A percentile compares a stretch with the other conserved stretches of the same genome.
These are phyloP conservation scores for Exophiala alcalophila DNA, from an alignment of 2,329 filamentous ascomycete species.

Conservation along the genomic window DNA sequence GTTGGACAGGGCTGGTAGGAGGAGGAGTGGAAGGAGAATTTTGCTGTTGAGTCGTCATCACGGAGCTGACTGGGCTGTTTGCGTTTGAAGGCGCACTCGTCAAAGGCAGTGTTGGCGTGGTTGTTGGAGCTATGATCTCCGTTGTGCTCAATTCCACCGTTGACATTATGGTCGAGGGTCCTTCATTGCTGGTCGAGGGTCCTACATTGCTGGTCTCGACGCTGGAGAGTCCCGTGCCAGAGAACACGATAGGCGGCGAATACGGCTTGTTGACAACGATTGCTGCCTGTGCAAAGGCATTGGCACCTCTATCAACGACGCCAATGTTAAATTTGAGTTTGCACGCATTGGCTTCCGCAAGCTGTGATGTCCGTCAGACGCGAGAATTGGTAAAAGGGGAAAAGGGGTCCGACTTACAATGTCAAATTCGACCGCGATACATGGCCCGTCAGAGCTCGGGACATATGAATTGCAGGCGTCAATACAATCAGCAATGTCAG, in stretches of 20 bases:
- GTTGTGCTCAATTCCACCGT: too few species aligned
- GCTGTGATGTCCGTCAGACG: conserved; percentile 6
- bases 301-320: conserved; percentile 16
- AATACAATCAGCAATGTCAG: conserved; percentile 23
- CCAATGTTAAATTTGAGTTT: conserved; percentile 20
- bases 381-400: not conserved
- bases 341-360: conserved; percentile 15
- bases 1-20: too few species aligned
- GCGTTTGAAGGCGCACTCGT: not conserved
- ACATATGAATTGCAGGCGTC: conserved; percentile 19
- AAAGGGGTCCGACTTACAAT: conserved; percentile 16
- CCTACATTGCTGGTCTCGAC: not conserved
- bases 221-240: conserved; percentile 1
- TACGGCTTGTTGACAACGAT: conserved; percentile 23
- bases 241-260: conserved; percentile 16
- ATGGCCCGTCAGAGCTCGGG: conserved; percentile 12
- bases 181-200: conserved; percentile 11
- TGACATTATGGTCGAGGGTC: too few species aligned
- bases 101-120: not conserved
- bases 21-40: conserved; percentile 1
- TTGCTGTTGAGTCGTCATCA: conserved; percentile 1
- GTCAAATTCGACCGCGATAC: conserved; percentile 23
- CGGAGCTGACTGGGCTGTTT: not conserved
- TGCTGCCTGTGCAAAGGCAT: conserved; percentile 20
- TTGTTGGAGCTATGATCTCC: too few species aligned